phyloP scores from a whole-genome alignment of 306 rosid species.

The Crataegus laevigata region DNA sequence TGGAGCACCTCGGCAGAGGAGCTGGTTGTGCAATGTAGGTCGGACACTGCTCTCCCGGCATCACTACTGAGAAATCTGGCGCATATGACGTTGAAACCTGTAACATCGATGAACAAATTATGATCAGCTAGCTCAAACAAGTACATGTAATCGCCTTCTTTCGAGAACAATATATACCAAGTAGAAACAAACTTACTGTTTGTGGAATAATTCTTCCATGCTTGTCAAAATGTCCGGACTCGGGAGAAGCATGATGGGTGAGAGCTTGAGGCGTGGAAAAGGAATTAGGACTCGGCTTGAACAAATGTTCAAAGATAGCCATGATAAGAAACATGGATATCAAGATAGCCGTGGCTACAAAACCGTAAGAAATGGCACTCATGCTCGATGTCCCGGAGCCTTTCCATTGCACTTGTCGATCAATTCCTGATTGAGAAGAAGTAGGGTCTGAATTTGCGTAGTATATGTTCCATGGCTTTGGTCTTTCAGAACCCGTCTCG shows the following conservation, averaged over 20 bases:
- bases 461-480: conserved; percentile 66
- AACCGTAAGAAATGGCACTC: conserved; percentile 84
- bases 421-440: conserved; percentile 48
- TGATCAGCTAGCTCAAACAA: not conserved
- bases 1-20: conserved; percentile 71
- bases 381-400: conserved; percentile 66
- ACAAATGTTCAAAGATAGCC: conserved; percentile 90
- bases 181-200: conserved; percentile 41
- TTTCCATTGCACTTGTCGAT: conserved; percentile 63
- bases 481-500: conserved; percentile 41
- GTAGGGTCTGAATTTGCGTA: conserved; percentile 41
- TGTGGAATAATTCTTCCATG: conserved; percentile 27
- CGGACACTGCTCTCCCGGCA: conserved; percentile 90
- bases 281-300: conserved; percentile 55
- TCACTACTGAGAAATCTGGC: conserved; percentile 66
- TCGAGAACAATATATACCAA: not conserved
- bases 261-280: conserved; percentile 44
- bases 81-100: conserved; percentile 55
- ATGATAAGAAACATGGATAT: conserved; percentile 87
- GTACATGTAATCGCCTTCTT: not conserved
- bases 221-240: conserved; percentile 37
- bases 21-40: conserved; percentile 82
- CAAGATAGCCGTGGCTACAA: conserved; percentile 94
- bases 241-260: conserved; percentile 29
- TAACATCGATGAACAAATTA: not conserved